A percentile compares a stretch with the other conserved stretches of the same genome.
Conservation (phyloP, 176 grass and related monocot species). For the Puya raimondii region DNA sequence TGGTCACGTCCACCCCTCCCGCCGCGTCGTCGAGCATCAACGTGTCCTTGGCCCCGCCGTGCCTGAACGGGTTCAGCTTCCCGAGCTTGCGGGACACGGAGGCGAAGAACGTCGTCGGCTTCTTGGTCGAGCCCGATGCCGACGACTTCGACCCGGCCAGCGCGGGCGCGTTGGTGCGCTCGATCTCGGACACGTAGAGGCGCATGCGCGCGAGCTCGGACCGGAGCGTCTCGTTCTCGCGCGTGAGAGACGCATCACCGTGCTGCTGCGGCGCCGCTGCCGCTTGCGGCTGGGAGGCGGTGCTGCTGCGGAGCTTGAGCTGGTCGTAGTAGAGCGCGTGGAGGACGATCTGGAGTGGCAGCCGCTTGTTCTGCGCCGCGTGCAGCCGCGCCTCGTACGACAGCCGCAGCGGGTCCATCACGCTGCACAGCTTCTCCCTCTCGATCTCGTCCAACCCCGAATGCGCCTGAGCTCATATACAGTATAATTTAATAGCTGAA, state of each 20-base stretch:
- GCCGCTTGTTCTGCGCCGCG: constrained; percentile 68
- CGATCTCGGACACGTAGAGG: constrained; percentile 36
- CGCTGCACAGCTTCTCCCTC: constrained; percentile 82
- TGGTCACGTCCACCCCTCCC: constrained; percentile 1
- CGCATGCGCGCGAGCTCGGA: constrained; percentile 52
- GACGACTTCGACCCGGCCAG: constrained; percentile 9
- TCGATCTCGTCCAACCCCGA: constrained; percentile 59
- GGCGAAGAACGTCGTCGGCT: constrained; percentile 47
- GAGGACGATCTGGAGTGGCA: constrained; percentile 62
- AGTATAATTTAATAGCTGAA: not conserved
- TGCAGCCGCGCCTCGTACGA: constrained; percentile 67
- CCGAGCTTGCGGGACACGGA: constrained; percentile 60
- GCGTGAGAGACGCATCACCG: constrained; percentile 42
- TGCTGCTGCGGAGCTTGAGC: constrained; percentile 51
- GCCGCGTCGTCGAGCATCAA: constrained; percentile 17
- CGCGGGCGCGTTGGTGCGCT: constrained; percentile 18
- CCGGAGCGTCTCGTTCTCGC: constrained; percentile 65
- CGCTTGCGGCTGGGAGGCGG: not conserved
- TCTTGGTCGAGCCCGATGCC: constrained; percentile 19
- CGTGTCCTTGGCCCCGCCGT: constrained; percentile 52
- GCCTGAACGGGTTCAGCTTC: constrained; percentile 73
- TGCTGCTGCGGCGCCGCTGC: not conserved
- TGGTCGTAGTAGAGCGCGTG: constrained; percentile 77
- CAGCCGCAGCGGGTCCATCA: constrained; percentile 69
- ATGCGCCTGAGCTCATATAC: constrained; percentile 28